phyloP scores from a whole-genome alignment of 257 asterid species.

The Mitragyna speciosa region DNA sequence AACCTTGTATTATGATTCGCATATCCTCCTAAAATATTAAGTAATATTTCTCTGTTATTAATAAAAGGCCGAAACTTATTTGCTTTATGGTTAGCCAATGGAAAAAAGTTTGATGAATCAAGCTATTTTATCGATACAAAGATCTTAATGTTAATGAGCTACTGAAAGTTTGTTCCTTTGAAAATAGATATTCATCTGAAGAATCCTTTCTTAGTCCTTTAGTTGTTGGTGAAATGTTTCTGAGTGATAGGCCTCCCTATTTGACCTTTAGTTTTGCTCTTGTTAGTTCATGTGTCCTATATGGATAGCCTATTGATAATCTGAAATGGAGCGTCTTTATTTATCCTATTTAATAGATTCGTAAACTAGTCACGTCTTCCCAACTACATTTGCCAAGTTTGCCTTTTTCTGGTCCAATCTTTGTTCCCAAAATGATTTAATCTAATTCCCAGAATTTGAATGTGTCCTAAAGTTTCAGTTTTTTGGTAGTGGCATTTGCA shows the following conservation, averaged over 20 bases:
- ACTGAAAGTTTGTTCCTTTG: neutral
- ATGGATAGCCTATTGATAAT: neutral
- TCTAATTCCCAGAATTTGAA: neutral
- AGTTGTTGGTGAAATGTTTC: neutral
- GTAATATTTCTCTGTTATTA: neutral
- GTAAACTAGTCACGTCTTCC: neutral
- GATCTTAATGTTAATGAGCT: neutral
- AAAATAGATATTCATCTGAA: neutral
- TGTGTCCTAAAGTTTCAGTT: neutral
- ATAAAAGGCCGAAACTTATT: neutral
- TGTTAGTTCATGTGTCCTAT: neutral
- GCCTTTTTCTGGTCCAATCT: neutral
- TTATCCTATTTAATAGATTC: neutral
- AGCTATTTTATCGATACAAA: neutral
- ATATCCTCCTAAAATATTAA: neutral
- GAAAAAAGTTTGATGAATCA: neutral
- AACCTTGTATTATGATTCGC: neutral
- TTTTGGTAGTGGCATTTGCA: slow-evolving; percentile 81
- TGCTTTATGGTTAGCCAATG: neutral
- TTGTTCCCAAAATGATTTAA: neutral
- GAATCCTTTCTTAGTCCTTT: neutral
- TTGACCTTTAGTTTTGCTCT: neutral
- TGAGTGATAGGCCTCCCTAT: neutral
- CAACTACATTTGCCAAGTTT: neutral
- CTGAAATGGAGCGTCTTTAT: neutral